Conservation (phyloP, 2,329 filamentous ascomycete species). For the Diaporthe batatas region DNA sequence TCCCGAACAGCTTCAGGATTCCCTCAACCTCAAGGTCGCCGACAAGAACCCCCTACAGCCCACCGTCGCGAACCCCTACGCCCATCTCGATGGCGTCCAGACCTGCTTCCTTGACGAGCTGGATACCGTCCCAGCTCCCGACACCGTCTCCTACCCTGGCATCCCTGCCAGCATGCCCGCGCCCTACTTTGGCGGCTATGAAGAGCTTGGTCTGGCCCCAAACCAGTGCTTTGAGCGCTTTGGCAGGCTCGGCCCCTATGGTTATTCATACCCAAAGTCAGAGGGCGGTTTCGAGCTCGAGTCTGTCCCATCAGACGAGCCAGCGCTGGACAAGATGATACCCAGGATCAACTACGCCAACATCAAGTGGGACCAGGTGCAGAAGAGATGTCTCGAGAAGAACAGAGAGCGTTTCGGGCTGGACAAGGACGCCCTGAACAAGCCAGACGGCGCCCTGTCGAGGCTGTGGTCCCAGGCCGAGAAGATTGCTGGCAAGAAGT, state of each 20-base stretch:
- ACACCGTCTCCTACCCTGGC: constrained; percentile 69
- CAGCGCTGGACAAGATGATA: constrained; percentile 62
- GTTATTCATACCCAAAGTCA: constrained; percentile 70
- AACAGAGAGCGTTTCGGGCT: constrained; percentile 76
- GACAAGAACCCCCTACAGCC: constrained; percentile 38
- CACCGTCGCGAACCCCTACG: constrained; percentile 34
- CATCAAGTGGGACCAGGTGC: constrained; percentile 79
- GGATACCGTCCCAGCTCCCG: constrained; percentile 62
- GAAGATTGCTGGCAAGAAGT: constrained; percentile 39
- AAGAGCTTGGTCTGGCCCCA: constrained; percentile 70
- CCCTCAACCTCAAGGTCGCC: constrained; percentile 37
- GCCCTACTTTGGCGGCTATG: constrained; percentile 74
- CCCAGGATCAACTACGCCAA: constrained; percentile 69
- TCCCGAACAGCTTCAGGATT: constrained; percentile 38
- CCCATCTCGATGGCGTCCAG: constrained; percentile 43
- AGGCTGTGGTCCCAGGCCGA: constrained; percentile 39
- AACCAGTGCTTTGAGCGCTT: constrained; percentile 77
- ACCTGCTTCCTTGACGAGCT: constrained; percentile 64
- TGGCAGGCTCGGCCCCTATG: constrained; percentile 78
- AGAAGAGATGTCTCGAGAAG: constrained; percentile 73
- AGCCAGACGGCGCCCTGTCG: constrained; percentile 34
- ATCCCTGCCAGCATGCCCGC: constrained; percentile 71
- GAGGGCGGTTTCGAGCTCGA: constrained; percentile 74
- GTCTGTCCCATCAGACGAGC: constrained; percentile 71
- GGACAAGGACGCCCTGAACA: constrained; percentile 42